phyloP scores from a whole-genome alignment of 305 asterid genomes.

The Salvia sclarea region DNA sequence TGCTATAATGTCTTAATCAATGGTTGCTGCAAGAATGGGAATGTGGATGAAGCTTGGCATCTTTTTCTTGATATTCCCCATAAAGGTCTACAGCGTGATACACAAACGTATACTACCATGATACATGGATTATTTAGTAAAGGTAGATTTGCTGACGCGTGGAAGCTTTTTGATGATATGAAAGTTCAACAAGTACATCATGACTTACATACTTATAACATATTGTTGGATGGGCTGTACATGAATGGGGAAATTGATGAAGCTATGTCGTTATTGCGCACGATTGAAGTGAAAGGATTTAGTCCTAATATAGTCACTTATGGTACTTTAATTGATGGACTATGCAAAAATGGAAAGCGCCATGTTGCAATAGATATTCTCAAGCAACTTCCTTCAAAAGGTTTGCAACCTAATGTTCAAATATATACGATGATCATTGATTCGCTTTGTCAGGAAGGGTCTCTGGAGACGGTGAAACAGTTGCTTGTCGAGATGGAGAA shows the following conservation, averaged over 20 bases:
- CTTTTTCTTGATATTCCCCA: not conserved
- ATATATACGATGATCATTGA: not conserved
- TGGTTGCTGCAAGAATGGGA: not conserved
- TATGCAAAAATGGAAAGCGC: not conserved
- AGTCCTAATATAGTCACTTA: not conserved
- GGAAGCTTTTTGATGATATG: not conserved
- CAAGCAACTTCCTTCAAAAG: not conserved
- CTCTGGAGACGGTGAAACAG: not conserved
- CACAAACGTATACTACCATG: not conserved
- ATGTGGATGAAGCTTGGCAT: not conserved
- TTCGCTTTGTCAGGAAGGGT: not conserved
- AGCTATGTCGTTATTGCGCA: not conserved
- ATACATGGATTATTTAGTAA: not conserved
- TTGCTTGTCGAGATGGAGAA: not conserved
- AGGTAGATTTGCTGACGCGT: not conserved
- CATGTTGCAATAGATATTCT: not conserved
- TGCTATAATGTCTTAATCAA: not conserved
- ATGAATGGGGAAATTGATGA: not conserved
- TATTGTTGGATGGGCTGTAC: not conserved
- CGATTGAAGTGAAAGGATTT: not conserved
- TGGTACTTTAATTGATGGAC: not conserved
- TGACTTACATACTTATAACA: not conserved
- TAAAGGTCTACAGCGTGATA: not conserved
- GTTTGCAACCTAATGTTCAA: not conserved
- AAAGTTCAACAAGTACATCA: not conserved